A percentile compares a stretch with the other conserved stretches of the same genome.
phyloP scores from a whole-genome alignment of 768 basidiomycete species.

The Mycena vitilis region DNA sequence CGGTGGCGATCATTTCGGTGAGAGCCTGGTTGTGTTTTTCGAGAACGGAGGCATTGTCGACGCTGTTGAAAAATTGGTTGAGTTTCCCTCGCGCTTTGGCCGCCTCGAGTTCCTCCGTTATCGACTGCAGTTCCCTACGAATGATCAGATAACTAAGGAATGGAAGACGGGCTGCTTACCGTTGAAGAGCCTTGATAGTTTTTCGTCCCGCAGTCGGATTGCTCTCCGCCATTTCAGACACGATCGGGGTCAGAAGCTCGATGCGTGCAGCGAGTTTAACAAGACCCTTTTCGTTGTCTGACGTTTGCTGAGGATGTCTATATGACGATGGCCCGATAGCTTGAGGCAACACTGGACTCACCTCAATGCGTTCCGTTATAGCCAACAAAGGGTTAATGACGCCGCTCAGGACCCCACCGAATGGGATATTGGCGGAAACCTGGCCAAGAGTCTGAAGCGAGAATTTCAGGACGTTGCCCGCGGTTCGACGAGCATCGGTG shows the following conservation, averaged over 20 bases:
- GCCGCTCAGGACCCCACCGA: neutral
- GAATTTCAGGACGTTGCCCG: neutral
- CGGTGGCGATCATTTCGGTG: slow-evolving; percentile 12
- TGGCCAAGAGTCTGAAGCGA: slow-evolving; percentile 11
- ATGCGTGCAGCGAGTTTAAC: slow-evolving; percentile 16
- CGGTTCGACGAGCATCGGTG: neutral
- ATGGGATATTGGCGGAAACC: slow-evolving; percentile 14
- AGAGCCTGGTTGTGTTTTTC: slow-evolving; percentile 16
- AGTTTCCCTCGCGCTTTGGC: slow-evolving; percentile 12
- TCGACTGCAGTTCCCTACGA: slow-evolving; percentile 17
- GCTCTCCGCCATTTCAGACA: neutral
- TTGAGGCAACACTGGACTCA: neutral
- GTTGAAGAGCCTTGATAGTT: slow-evolving; percentile 1
- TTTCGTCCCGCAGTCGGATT: neutral
- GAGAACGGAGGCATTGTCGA: slow-evolving; percentile 13
- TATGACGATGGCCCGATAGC: neutral
- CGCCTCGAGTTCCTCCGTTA: slow-evolving; percentile 3
- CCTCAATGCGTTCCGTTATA: slow-evolving; percentile 9
- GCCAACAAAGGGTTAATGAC: slow-evolving; percentile 20
- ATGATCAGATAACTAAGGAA: neutral
- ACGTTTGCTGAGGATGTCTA: slow-evolving; percentile 11
- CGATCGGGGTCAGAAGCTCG: slow-evolving; percentile 12
- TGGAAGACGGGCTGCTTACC: neutral
- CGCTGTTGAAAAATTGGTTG: slow-evolving; percentile 25
- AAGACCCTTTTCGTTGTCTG: slow-evolving; percentile 4